Base-by-base conservation (phyloP, 148 eudicot genomes). In the Spergularia bocconei region DNA sequence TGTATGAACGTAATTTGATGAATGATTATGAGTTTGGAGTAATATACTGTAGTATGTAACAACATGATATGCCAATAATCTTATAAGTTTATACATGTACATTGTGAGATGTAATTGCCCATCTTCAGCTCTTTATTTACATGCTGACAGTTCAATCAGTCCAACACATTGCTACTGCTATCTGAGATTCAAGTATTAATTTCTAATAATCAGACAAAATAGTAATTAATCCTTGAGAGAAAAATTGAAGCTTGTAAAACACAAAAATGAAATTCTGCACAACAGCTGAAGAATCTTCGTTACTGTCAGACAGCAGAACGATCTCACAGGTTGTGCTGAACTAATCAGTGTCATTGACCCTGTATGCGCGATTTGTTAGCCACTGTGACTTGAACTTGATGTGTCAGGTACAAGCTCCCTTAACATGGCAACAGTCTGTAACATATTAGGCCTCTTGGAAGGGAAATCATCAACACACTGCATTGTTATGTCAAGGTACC, bases 401-500 rank as follows among this genome's bases (percentile, higher is more conserved):
- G 80, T 77, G 25, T 71, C 88, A 15, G 84, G 85, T 33, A 73
- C 67, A n/a, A 92, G 87, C 69, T 95, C 96, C 74, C 98, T 87
- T 21, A 95, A 67, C 96, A 95, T 86, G 48, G 98, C 92, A 33
- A 95, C 96, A 38, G 87, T 92, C 84, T 95, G 97, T 82, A 92
- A 78, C 98, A 95, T 95, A 69, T 81, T 95, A 25, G 97, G 98
- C 91, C 98, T 87, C 78, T 81, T 95, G 3, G 98, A 92, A 11
- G 98, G 92, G 69, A 95, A 92, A 79, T 95, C 98, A 25, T 95
- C 98, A 0, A 95, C 98, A 75, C 98, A 95, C 36, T 79, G 87
- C 78, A 95, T 79, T 7, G 91, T 78, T 53, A 95, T 84, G 70
- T 90, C 92, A 48, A 95, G 61, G 69, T 92, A 92, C 65, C 87